Conservation (phyloP, 1,284 basidiomycete genomes). For the Sanguinoderma infundibulare region DNA sequence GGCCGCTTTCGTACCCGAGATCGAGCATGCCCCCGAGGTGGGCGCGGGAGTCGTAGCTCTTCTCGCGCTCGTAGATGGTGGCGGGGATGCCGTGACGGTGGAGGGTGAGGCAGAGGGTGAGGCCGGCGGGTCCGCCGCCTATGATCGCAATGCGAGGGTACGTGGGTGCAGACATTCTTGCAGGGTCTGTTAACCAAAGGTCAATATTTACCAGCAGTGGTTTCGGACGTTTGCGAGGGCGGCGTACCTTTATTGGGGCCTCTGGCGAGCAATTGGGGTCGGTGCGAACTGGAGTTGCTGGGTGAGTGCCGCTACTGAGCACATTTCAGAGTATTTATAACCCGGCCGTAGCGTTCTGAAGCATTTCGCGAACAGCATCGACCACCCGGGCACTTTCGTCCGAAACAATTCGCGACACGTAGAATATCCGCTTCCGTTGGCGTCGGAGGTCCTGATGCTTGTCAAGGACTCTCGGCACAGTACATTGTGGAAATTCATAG, state of each 20-base stretch:
- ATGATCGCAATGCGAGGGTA: constrained; percentile 3
- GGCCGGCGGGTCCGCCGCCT: constrained; percentile 1
- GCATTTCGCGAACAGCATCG: not conserved
- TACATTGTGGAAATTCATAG: too few species aligned
- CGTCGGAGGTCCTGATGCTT: not conserved
- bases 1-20: not conserved
- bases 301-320: not conserved
- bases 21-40: constrained; percentile 5
- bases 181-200: not conserved
- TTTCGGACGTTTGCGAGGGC: not conserved
- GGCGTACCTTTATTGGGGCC: not conserved
- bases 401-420: not conserved
- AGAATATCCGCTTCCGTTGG: not conserved
- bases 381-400: too few species aligned
- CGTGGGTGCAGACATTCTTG: not conserved
- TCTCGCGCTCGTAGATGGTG: constrained; percentile 2
- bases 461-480: too few species aligned
- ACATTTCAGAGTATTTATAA: not conserved
- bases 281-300: not conserved
- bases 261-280: not conserved
- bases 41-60: not conserved
- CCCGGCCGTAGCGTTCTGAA: not conserved
- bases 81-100: not conserved
- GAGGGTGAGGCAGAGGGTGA: constrained; percentile 2
- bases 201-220: too few species aligned